Conservation (phyloP, 805 yeast species). For the Spathaspora sp. region DNA sequence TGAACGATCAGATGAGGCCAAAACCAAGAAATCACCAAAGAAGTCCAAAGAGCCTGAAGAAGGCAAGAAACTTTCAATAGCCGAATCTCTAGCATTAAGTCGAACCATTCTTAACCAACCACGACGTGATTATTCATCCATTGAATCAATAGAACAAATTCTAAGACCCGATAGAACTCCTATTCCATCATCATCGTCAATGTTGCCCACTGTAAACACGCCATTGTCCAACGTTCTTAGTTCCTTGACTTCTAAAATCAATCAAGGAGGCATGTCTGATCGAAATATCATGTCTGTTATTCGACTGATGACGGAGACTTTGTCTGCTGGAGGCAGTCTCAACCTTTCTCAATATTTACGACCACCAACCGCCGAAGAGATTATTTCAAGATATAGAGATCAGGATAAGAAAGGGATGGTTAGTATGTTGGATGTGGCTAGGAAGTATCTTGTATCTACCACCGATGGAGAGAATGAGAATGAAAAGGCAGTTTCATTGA, state of each 20-base stretch:
- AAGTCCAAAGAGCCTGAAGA: slow-evolving; percentile 7
- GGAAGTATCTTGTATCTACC: slow-evolving; percentile 20
- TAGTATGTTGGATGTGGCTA: slow-evolving; percentile 29
- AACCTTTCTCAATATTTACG: slow-evolving; percentile 10
- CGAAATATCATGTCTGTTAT: slow-evolving; percentile 33
- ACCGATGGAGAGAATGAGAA: neutral
- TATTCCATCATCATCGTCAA: slow-evolving; percentile 1
- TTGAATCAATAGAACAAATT: slow-evolving; percentile 19
- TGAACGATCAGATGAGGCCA: neutral
- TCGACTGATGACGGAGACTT: slow-evolving; percentile 35
- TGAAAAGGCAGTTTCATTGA: slow-evolving; percentile 1
- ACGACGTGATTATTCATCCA: slow-evolving; percentile 1
- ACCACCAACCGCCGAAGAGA: slow-evolving; percentile 15
- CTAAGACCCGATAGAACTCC: slow-evolving; percentile 11
- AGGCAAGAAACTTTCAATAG: slow-evolving; percentile 41
- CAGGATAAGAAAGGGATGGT: slow-evolving; percentile 20
- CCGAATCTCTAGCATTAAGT: slow-evolving; percentile 56
- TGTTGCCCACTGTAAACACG: slow-evolving; percentile 14
- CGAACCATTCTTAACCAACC: slow-evolving; percentile 39
- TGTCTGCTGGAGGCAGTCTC: slow-evolving; percentile 13
- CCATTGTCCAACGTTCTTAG: slow-evolving; percentile 32
- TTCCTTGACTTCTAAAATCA: slow-evolving; percentile 29
- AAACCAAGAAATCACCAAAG: slow-evolving; percentile 6
- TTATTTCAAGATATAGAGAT: slow-evolving; percentile 19
- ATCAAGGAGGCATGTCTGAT: slow-evolving; percentile 17